Evolutionary conservation across 2,329 filamentous ascomycete genomes (phyloP), one percentile per base, ranked within the genome.

Genomic region (Thielaviopsis populi): DNA sequence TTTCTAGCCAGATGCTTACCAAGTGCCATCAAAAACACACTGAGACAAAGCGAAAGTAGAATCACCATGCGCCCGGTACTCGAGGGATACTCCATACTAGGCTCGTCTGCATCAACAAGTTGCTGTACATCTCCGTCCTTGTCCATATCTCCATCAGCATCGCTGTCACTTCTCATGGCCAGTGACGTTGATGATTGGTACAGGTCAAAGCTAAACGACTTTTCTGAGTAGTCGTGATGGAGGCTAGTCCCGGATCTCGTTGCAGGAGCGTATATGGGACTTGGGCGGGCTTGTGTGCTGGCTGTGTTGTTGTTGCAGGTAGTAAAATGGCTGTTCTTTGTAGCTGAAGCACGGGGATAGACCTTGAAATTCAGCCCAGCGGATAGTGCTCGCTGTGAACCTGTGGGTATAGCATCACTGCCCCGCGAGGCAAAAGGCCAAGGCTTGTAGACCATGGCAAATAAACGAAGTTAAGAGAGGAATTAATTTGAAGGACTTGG

Each of bases 1-100:
- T 22, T 13, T 7, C 33, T 24, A 27, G 27, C 4, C 2, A 8
- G 17, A 10, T 13, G n/a, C 70, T 61, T 67, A 72, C 74, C 74
- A 3, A 76, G 70, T 1, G 75, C 74, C 71, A 76, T 75, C 48
- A 76, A 69, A 65, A 76, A 75, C 11, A 76, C 74, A 61, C 70
- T 70, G 5, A 73, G 66, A 59, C 69, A 71, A 30, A 72, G 65
- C 2, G 71, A 71, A 33, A 71, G 62, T 8, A 68, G 66, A n/a
- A 73, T 71, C 40, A 72, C 41, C 3, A 65, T 2, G 37, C 63
- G 63, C 15, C 37, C 41, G 13, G 33, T 5, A 11, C 46, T 40
- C 10, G 40, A 24, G 2, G 63, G 63, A 40, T 65, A 65, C 30
- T 65, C 19, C 10, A 42, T 22, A 2, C 24, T 42, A 8, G 11